A percentile compares a stretch with the other conserved stretches of the same genome.
Conservation (phyloP, 305 asterid genomes). For the Vinca major region DNA sequence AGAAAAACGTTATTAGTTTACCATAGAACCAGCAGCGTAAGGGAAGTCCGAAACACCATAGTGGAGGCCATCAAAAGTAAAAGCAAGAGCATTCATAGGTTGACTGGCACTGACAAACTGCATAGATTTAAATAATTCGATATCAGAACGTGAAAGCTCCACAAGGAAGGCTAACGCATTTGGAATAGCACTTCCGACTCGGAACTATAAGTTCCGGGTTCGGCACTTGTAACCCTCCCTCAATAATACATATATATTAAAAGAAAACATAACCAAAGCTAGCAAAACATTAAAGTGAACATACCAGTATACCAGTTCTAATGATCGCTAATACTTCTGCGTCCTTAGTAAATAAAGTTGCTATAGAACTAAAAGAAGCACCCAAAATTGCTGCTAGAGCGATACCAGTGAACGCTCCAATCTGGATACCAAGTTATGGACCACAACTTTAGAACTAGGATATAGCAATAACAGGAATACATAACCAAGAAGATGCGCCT, state of each 20-base stretch:
- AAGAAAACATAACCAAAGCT: too few relatives aligned
- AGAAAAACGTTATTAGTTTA: conserved; percentile 18
- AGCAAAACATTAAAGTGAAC: conserved; percentile 12
- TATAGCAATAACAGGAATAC: conserved; percentile 6
- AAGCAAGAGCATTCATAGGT: conserved; percentile 81
- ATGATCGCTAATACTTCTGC: conserved; percentile 49
- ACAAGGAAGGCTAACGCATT: neutral
- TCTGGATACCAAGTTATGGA: conserved; percentile 30
- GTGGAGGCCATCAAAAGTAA: conserved; percentile 78
- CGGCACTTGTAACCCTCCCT: too few relatives aligned
- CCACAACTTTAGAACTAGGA: conserved; percentile 5
- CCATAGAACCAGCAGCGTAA: conserved; percentile 85
- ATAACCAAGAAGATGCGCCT: conserved; percentile 11
- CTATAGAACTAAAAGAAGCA: conserved; percentile 54
- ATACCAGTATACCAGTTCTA: conserved; percentile 61
- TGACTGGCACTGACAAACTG: conserved; percentile 91
- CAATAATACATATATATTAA: too few relatives aligned
- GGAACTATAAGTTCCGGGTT: too few relatives aligned
- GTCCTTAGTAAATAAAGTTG: conserved; percentile 63
- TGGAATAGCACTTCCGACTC: too few relatives aligned
- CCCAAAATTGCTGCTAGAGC: conserved; percentile 54
- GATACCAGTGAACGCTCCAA: conserved; percentile 59
- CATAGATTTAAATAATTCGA: conserved; percentile 22
- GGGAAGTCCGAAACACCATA: conserved; percentile 87
- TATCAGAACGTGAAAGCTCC: conserved; percentile 11